Base-by-base conservation (phyloP, 192 early-diverging fungal species). In the Backusella circina region DNA sequence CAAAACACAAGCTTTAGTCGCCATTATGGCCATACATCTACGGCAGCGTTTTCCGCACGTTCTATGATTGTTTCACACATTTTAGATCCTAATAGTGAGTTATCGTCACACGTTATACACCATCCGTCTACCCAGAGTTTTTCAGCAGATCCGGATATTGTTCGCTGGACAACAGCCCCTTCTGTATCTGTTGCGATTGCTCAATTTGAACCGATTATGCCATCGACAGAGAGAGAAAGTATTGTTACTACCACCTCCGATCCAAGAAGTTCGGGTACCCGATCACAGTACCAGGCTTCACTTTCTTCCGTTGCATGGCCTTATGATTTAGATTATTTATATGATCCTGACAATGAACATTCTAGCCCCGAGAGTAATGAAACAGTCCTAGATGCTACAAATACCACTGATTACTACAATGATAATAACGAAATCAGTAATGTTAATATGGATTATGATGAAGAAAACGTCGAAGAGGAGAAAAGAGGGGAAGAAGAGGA, bases 111-210 rank as follows among this genome's bases (percentile, higher is more conserved):
- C n/a, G 18, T 31, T 44, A 16, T 30, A 31, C 26, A 70, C 0
- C 15, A 70, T 28, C 26, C 2, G n/a, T 13, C 23, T 31, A 15
- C 2, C 4, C 39, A 44, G 9, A n/a, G 26, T 26, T 70, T 78
- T 38, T 26, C 61, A 0, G n/a, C 71, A 23, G 77, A 78, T 33
- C 77, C 77, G 2, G 77, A 78, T 41, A 51, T 78, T 36, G 18
- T 38, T 47, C 72, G 37, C 10, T 78, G 77, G 77, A 78, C 72
- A n/a, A 61, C 77, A 12, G 23, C 66, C 3, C 30, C 75, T 38
- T 61, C 26, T 61, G 36, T 12, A 5, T 12, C n/a, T 13, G 18
- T 31, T 9, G 30, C 30, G 5, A 44, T 39, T 5, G 10, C 28
- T 28, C 23, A 66, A 30, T 41, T 65, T 18, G 44, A 35, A 21